Evolutionary conservation across 345 rosid species (phyloP).

Genomic region (Toxicodendron radicans): DNA sequence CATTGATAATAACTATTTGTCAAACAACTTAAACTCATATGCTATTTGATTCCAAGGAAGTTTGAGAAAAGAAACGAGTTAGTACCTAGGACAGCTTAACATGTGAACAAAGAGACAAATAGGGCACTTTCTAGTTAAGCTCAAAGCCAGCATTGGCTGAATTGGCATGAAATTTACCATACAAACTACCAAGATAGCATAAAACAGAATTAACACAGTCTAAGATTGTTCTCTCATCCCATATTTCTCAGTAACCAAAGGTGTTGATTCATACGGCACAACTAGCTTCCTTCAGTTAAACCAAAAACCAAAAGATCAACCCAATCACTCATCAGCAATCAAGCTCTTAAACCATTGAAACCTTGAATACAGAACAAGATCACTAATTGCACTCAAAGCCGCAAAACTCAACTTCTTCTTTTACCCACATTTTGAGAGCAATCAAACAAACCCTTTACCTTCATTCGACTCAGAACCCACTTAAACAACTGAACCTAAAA

Average conservation of each 20-base stretch:
- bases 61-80: neutral
- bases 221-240: neutral
- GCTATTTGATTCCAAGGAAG: neutral
- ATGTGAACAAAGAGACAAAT: neutral
- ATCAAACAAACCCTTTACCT: conserved; percentile 14
- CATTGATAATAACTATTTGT: neutral
- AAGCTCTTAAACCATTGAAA: neutral
- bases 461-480: too few relatives aligned
- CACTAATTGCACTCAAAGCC: neutral
- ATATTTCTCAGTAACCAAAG: conserved; percentile 7
- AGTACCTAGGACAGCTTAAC: neutral
- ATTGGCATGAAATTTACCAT: neutral
- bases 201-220: conserved; percentile 1
- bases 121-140: neutral
- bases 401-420: neutral
- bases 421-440: conserved; percentile 7
- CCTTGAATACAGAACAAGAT: neutral
- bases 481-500: neutral
- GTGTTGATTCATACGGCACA: neutral
- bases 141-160: neutral
- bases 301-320: neutral
- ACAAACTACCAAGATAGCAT: neutral
- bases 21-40: neutral
- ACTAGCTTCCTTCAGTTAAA: neutral
- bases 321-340: neutral